Conservation (phyloP, 2,329 filamentous ascomycete species). For the Fusarium robinianum region DNA sequence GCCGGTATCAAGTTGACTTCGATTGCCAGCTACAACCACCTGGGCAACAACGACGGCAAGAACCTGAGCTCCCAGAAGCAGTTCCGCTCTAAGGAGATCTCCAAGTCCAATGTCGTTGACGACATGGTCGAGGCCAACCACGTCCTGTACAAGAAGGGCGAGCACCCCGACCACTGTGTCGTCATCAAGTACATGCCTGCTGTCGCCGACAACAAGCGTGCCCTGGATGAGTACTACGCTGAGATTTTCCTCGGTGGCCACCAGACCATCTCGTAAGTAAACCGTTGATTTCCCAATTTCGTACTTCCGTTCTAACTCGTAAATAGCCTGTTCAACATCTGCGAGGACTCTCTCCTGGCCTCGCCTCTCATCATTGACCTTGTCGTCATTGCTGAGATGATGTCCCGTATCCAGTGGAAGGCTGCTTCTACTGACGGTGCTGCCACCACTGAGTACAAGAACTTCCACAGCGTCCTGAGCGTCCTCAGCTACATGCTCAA, state of each 20-base stretch:
- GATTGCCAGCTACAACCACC: conserved; percentile 98
- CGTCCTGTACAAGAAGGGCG: conserved; percentile 86
- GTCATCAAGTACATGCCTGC: conserved; percentile 99
- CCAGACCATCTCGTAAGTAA: conserved; percentile 83
- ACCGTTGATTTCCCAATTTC: background rate
- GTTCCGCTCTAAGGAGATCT: conserved; percentile 99
- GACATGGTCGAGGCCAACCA: conserved; percentile 98
- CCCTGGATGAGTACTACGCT: conserved; percentile 97
- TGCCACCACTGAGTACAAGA: conserved; percentile 73
- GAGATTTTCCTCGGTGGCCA: conserved; percentile 99
- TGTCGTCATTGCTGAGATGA: conserved; percentile 91
- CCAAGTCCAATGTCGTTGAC: conserved; percentile 98
- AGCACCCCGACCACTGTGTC: conserved; percentile 97
- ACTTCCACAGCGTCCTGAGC: conserved; percentile 96
- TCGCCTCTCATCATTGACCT: conserved; percentile 97
- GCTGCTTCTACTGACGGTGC: conserved; percentile 56
- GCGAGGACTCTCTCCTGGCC: conserved; percentile 95
- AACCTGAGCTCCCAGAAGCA: conserved; percentile 97
- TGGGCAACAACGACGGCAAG: conserved; percentile 99
- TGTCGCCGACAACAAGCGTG: conserved; percentile 98
- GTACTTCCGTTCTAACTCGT: conserved; percentile 21
- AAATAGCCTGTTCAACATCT: conserved; percentile 92
- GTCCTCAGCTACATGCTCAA: conserved; percentile 99
- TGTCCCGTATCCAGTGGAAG: conserved; percentile 98
- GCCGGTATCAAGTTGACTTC: conserved; percentile 98